Percentiles rank a stretch among this genome's conserved stretches.
phyloP scores from a whole-genome alignment of 2,329 filamentous ascomycete genomes.

The Hymenoscyphus linearis region DNA sequence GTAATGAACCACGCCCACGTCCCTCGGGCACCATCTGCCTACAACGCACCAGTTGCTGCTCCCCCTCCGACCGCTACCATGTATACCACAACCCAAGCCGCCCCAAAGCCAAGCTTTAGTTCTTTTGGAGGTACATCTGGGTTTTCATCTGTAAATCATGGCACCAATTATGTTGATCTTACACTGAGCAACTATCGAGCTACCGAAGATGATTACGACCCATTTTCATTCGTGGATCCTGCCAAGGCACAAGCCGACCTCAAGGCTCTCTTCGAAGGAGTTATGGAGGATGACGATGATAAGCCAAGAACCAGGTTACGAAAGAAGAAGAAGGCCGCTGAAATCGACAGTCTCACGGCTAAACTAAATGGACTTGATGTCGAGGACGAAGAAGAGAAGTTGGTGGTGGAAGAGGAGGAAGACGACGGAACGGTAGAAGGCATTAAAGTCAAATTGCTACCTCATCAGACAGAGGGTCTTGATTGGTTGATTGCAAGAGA shows the following conservation, averaged over 20 bases:
- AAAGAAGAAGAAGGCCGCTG: slow-evolving; percentile 35
- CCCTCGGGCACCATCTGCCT: slow-evolving; percentile 19
- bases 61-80: slow-evolving; percentile 17
- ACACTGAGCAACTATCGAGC: slow-evolving; percentile 24
- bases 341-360: slow-evolving; percentile 29
- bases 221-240: slow-evolving; percentile 46
- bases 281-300: slow-evolving; percentile 64
- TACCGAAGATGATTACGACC: slow-evolving; percentile 19
- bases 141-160: slow-evolving; percentile 26
- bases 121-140: slow-evolving; percentile 28
- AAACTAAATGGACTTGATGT: slow-evolving; percentile 38
- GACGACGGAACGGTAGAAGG: slow-evolving; percentile 68
- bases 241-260: slow-evolving; percentile 69
- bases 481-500: slow-evolving; percentile 95
- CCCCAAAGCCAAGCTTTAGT: slow-evolving; percentile 25
- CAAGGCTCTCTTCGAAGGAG: slow-evolving; percentile 76
- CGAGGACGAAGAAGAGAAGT: slow-evolving; percentile 34
- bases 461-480: slow-evolving; percentile 90
- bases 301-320: slow-evolving; percentile 33
- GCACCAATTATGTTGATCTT: slow-evolving; percentile 30
- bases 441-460: slow-evolving; percentile 79
- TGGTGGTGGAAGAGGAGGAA: slow-evolving; percentile 42
- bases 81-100: slow-evolving; percentile 29
- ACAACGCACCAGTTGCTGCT: slow-evolving; percentile 20
- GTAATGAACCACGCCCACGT: slow-evolving; percentile 23